phyloP scores from a whole-genome alignment of 768 basidiomycete genomes.

The Lactarius deliciosus region DNA sequence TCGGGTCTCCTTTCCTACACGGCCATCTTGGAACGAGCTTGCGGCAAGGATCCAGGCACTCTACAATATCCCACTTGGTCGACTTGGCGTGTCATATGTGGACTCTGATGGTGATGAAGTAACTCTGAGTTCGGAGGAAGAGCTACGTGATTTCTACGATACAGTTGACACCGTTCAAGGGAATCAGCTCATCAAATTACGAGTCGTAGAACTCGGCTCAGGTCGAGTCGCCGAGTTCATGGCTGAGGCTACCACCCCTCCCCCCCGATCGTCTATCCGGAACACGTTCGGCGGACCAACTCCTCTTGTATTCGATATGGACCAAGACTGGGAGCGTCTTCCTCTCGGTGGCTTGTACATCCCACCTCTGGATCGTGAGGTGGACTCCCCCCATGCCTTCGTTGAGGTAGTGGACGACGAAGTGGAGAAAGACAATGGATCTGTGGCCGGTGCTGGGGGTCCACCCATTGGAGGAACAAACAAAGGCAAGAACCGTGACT shows the following conservation, averaged over 20 bases:
- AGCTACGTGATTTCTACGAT: constrained; percentile 71
- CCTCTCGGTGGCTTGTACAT: constrained; percentile 45
- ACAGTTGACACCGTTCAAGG: constrained; percentile 30
- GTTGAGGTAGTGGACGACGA: constrained; percentile 56
- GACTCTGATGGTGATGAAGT: constrained; percentile 75
- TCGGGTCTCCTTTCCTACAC: constrained; percentile 50
- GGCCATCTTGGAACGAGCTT: constrained; percentile 58
- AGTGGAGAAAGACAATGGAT: constrained; percentile 28
- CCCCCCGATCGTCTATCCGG: constrained; percentile 42
- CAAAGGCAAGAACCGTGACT: constrained; percentile 35
- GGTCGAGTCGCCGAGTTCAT: constrained; percentile 37
- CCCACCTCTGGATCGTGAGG: constrained; percentile 33
- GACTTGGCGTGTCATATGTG: constrained; percentile 67
- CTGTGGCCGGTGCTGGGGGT: neutral
- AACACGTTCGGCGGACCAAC: constrained; percentile 60
- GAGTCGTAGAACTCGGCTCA: constrained; percentile 55
- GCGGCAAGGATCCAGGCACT: constrained; percentile 56
- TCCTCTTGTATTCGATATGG: constrained; percentile 47
- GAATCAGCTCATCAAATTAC: constrained; percentile 51
- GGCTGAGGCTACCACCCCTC: constrained; percentile 37
- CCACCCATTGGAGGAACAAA: constrained; percentile 51
- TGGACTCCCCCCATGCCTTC: constrained; percentile 58
- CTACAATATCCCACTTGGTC: constrained; percentile 54
- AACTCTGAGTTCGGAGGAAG: constrained; percentile 72
- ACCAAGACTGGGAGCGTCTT: constrained; percentile 66